Base-by-base conservation (phyloP, 1,139 yeast genomes). In the Candida tetrigidarum region DNA sequence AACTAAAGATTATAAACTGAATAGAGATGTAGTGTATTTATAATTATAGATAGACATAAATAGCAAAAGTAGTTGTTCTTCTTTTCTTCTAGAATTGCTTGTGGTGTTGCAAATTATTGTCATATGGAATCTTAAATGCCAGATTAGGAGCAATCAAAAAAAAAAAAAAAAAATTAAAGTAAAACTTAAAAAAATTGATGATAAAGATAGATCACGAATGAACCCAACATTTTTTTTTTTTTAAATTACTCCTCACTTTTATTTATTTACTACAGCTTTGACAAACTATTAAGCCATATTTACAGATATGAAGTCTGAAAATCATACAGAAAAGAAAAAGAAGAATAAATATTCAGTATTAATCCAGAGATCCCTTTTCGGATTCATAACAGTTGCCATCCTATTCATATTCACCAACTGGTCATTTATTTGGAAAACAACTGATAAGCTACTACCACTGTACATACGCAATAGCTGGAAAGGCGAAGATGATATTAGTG, bases 1-100 rank as follows among this genome's bases (percentile, higher is more conserved):
- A 36, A 34, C 50, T 14, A 45, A 46, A 23, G 50, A 54, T 32
- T 35, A 50, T 28, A 35, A 46, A 8, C 36, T 37, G 18, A 50
- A 47, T 18, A 44, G 44, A n/a, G 37, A 39, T 18, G 50, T 49
- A 20, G 43, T 34, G 16, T 48, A 47, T 39, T 23, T 49, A 37
- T 46, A 52, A 47, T n/a, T n/a, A 40, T 12, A 33, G 20, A n/a
- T 19, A 32, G 32, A 26, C 9, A 26, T n/a, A n/a, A 26, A 30
- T 32, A 5, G n/a, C 10, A 18, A n/a, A n/a, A n/a, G n/a, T n/a
- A n/a, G n/a, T n/a, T n/a, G n/a, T n/a, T n/a, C n/a, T n/a, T n/a
- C n/a, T n/a, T n/a, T n/a, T n/a, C n/a, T n/a, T n/a, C n/a, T 19
- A 25, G 15, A n/a, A 5, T 19, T 32, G 10, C 9, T 28, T 28